A percentile compares a stretch with the other conserved stretches of the same genome.
Conservation (phyloP, 192 early-diverging fungal species). For the Coemansia sp. region DNA sequence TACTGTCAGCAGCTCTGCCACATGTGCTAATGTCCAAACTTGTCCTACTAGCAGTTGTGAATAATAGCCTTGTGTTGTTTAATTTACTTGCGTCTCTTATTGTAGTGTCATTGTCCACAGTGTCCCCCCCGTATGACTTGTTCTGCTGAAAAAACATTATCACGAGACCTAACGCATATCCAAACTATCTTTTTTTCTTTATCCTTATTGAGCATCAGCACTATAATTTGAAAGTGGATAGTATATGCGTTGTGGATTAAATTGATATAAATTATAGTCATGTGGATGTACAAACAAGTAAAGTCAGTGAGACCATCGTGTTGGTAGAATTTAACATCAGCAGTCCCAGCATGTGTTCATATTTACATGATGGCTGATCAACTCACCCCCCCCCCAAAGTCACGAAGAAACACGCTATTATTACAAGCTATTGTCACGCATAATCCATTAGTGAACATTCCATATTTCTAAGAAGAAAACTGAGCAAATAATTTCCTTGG, state of each 20-base stretch:
- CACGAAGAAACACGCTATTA: no score
- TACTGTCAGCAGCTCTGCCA: not conserved
- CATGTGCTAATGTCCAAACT: not conserved
- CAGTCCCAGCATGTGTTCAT: not conserved
- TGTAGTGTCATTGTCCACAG: not conserved
- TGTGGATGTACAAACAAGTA: no score
- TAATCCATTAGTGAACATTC: no score
- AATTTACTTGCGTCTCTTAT: not conserved
- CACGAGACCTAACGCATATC: not conserved
- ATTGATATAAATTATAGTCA: no score
- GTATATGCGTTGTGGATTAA: no score
- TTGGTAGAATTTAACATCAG: not conserved
- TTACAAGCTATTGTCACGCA: no score
- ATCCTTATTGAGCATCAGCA: no score
- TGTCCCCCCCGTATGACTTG: not conserved
- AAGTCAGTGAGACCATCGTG: not conserved
- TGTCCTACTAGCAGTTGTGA: not conserved
- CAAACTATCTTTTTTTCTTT: no score
- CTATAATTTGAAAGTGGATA: no score
- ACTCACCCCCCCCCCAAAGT: no score
- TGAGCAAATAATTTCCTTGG: no score
- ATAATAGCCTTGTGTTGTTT: not conserved
- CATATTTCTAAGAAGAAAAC: no score
- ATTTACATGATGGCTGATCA: not conserved
- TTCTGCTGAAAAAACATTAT: not conserved